Evolutionary conservation across 2,329 filamentous ascomycete genomes (phyloP), one percentile per base, ranked within the genome.

Genomic region (Curvularia eragrostidis): DNA sequence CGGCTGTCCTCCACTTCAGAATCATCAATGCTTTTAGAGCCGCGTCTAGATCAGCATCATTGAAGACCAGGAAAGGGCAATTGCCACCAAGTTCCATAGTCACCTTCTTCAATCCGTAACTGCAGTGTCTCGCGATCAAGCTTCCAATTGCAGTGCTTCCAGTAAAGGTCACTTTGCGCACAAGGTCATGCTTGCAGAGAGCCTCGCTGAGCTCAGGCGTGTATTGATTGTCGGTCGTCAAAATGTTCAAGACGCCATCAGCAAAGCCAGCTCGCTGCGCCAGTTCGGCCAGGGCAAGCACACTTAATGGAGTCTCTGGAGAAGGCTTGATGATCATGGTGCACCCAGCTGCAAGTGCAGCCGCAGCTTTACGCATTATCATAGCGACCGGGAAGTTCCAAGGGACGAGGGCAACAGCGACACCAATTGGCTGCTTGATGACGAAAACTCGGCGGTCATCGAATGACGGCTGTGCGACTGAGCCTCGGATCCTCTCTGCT

Each of bases 41-140:
- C 63, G 81, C 75, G 4, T 85, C 80, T 18, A 87, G 74, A 63
- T 87, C 80, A 7, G 84, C 85, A 70, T 87, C 85, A 53, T 86
- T 82, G 60, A 87, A 87, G 19, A 87, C 79, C 15, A 87, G 69
- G 74, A 86, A 85, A 0, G 85, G 85, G 58, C 84, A 86, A 67
- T 87, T 87, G 8, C 85, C 85, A 46, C 85, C 85, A 13, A 87
- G 77, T 66, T 87, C 85, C 13, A 87, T 77, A 0, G 84, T 87
- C 38, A 84, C 75, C 63, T 87, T 87, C 77, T 86, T 87, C 56
- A 87, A 68, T 0, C 82, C 82, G 39, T 82, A 78, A 0, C 82
- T 76, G 59, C 84, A 86, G 58, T 83, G 78, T 34, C 79, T 80
- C 0, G 85, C 83, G 2, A 87, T 79, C n/a, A 87, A 72, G 69